These are phyloP conservation scores for Epichloe bromicola DNA, from an alignment of 2,329 filamentous ascomycete species.

Conservation along the genomic window DNA sequence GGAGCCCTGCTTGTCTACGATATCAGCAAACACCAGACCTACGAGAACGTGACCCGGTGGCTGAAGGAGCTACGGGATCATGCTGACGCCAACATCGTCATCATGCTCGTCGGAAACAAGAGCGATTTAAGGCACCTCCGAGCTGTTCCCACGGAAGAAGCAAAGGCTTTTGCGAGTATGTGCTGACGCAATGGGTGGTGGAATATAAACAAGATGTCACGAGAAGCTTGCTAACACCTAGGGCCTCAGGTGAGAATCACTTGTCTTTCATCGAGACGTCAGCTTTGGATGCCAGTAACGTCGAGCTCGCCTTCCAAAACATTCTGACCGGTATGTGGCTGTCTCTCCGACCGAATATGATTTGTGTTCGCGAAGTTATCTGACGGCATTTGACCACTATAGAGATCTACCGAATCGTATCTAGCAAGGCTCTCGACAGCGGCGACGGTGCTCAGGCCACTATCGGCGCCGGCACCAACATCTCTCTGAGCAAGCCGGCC, in stretches of 20 bases:
- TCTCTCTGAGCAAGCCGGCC: conserved; percentile 76
- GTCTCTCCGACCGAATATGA: neutral
- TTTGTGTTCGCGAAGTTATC: neutral
- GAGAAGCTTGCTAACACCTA: conserved; percentile 3
- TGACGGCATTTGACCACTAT: conserved; percentile 8
- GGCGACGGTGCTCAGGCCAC: conserved; percentile 71
- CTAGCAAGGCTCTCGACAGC: conserved; percentile 89
- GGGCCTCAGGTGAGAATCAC: conserved; percentile 72
- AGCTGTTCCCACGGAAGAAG: conserved; percentile 94
- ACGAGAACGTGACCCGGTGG: conserved; percentile 98
- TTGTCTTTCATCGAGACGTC: conserved; percentile 99
- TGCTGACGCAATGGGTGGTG: conserved; percentile 7
- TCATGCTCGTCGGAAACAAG: conserved; percentile 99
- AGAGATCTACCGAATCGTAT: conserved; percentile 99
- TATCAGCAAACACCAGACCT: conserved; percentile 99
- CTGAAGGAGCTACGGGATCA: conserved; percentile 97
- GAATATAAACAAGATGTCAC: too few species aligned
- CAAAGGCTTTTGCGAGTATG: conserved; percentile 92
- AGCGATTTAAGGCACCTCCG: conserved; percentile 98
- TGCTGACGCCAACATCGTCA: conserved; percentile 97
- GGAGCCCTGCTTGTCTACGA: conserved; percentile 97
- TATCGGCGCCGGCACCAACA: conserved; percentile 66
- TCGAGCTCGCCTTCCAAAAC: conserved; percentile 98
- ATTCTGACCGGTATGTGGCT: conserved; percentile 76
- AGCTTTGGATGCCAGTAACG: conserved; percentile 95